Percentiles rank a stretch among this genome's conserved stretches.
phyloP scores from a whole-genome alignment of 495 filamentous ascomycete genomes.

The Neurospora sp. region DNA sequence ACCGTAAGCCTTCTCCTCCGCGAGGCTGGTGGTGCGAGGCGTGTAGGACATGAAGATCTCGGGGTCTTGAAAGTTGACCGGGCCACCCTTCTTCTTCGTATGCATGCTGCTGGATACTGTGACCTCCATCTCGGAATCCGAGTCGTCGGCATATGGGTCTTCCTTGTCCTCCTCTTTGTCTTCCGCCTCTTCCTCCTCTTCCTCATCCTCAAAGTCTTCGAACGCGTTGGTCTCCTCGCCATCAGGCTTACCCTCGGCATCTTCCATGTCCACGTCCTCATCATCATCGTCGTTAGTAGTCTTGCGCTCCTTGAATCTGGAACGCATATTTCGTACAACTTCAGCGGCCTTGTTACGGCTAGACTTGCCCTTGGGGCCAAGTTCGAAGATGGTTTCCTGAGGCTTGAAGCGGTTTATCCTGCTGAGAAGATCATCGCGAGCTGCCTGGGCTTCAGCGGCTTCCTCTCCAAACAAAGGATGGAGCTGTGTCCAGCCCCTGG shows the following conservation, averaged over 20 bases:
- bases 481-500: slow-evolving; percentile 56
- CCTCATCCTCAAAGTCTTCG: slow-evolving; percentile 16
- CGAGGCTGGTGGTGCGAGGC: slow-evolving; percentile 61
- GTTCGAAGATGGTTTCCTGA: slow-evolving; percentile 88
- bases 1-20: slow-evolving; percentile 84
- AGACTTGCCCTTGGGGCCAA: slow-evolving; percentile 57
- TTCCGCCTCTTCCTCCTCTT: slow-evolving; percentile 25
- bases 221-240: slow-evolving; percentile 4
- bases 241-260: slow-evolving; percentile 21
- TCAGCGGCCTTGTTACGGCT: slow-evolving; percentile 62
- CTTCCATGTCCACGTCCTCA: slow-evolving; percentile 25
- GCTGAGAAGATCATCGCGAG: slow-evolving; percentile 74
- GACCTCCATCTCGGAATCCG: slow-evolving; percentile 69
- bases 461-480: slow-evolving; percentile 70
- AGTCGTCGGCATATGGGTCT: slow-evolving; percentile 44
- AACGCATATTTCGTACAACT: slow-evolving; percentile 59
- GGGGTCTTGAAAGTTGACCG: slow-evolving; percentile 59
- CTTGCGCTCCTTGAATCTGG: slow-evolving; percentile 46
- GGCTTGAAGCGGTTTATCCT: slow-evolving; percentile 79
- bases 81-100: slow-evolving; percentile 36
- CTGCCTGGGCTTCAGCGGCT: slow-evolving; percentile 49
- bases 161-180: slow-evolving; percentile 30
- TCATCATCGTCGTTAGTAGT: slow-evolving; percentile 23
- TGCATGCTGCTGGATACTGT: slow-evolving; percentile 55
- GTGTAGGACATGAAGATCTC: slow-evolving; percentile 96